phyloP scores from a whole-genome alignment of 2,329 filamentous ascomycete genomes.

The Chrysoporthe cubensis region DNA sequence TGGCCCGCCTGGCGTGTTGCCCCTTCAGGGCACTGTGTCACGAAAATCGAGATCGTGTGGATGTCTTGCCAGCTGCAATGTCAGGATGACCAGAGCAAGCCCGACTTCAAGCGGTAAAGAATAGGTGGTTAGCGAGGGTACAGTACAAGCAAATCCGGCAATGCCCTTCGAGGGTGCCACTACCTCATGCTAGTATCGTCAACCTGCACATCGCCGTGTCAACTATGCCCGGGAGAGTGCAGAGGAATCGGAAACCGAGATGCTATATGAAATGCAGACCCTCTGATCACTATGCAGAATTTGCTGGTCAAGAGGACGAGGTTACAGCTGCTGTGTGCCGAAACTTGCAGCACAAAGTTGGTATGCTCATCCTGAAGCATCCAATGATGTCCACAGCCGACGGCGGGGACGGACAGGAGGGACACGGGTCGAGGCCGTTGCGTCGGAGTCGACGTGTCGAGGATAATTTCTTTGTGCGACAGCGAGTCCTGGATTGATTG shows the following conservation, averaged over 20 bases:
- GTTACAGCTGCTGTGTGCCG: conserved; percentile 18
- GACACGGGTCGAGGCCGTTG: conserved; percentile 10
- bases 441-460: conserved; percentile 20
- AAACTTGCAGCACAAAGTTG: conserved; percentile 18
- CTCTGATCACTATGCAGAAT: conserved; percentile 35
- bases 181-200: background rate
- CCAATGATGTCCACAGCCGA: conserved; percentile 21
- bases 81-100: background rate
- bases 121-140: background rate
- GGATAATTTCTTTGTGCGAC: conserved; percentile 24
- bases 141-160: background rate
- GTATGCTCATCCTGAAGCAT: background rate
- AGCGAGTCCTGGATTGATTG: conserved; percentile 17
- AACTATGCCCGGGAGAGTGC: background rate
- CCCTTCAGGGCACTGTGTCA: conserved; percentile 4
- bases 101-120: background rate
- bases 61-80: background rate
- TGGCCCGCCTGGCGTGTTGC: conserved; percentile 4
- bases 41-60: conserved; percentile 19
- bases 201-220: conserved; percentile 18
- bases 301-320: conserved; percentile 32
- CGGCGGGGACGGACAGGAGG: conserved; percentile 21
- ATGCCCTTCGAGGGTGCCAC: conserved; percentile 2
- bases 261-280: conserved; percentile 14
- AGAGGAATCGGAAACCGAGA: conserved; percentile 13